phyloP scores from a whole-genome alignment of 305 asterid species.

The Solanum hybrid region DNA sequence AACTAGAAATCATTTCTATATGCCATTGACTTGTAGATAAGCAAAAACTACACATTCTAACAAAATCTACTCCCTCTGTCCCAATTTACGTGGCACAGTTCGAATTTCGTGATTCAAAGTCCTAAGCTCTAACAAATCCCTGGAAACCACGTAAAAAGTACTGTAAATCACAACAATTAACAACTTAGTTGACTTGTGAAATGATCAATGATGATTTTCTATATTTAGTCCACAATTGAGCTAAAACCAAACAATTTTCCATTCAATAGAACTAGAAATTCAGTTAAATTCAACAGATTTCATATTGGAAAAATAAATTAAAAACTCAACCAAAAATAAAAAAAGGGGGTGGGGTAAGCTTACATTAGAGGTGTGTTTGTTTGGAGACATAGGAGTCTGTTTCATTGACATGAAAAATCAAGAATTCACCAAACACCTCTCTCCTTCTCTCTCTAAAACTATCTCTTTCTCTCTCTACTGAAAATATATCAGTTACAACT shows the following conservation, averaged over 20 bases:
- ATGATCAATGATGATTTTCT: not conserved
- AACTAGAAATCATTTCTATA: not conserved
- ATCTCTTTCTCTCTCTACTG: not conserved
- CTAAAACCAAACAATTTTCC: not conserved
- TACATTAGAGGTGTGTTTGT: conserved; percentile 32
- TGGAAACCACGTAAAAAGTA: not conserved
- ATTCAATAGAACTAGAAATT: not conserved
- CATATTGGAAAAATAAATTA: not conserved
- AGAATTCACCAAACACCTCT: not conserved
- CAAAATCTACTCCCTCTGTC: not conserved
- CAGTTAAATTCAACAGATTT: not conserved
- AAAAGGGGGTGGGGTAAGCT: not conserved
- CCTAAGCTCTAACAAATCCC: not conserved
- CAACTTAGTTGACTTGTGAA: not conserved
- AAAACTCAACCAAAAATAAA: not conserved
- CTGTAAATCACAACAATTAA: not conserved
- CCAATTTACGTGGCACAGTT: not conserved
- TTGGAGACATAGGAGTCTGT: conserved; percentile 38
- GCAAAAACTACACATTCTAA: not conserved
- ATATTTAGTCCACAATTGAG: not conserved
- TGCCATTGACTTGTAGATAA: not conserved
- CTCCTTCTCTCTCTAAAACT: not conserved
- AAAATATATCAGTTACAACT: not conserved
- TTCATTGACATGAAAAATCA: not conserved
- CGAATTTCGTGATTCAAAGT: not conserved